phyloP scores from a whole-genome alignment of 192 early-diverging fungal species.

The Ramicandelaber brevisporus region DNA sequence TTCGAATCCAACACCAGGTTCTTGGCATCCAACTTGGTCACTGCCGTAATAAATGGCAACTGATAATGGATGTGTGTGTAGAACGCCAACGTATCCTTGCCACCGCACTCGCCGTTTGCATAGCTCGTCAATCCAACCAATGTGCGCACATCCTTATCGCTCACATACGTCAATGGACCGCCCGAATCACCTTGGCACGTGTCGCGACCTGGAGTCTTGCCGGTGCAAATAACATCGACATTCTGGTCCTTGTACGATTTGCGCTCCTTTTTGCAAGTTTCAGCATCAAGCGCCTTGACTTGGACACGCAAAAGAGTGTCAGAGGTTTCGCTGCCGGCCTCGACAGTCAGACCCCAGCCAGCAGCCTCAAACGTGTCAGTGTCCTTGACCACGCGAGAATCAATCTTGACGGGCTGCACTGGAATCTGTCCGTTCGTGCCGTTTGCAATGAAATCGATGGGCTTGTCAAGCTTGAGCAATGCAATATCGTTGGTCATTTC shows the following conservation, averaged over 20 bases:
- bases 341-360: conserved; percentile 1
- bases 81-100: not conserved
- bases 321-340: not conserved
- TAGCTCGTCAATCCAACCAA: conserved; percentile 1
- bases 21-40: not conserved
- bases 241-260: conserved; percentile 1
- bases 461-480: not conserved
- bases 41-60: not conserved
- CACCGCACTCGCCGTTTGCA: conserved; percentile 1
- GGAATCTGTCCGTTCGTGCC: too few relatives aligned
- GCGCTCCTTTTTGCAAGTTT: too few relatives aligned
- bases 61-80: conserved; percentile 1
- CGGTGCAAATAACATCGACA: not conserved
- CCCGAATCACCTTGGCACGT: conserved; percentile 2
- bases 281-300: not conserved
- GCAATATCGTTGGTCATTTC: conserved; percentile 1
- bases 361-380: not conserved
- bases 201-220: not conserved
- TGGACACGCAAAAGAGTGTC: not conserved
- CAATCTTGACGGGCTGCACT: not conserved
- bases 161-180: not conserved
- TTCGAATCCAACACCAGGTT: not conserved
- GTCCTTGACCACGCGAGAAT: not conserved
- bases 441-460: not conserved
- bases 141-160: too few relatives aligned